Evolutionary conservation across 2,329 filamentous ascomycete genomes (phyloP).

Genomic region (Pseudocercospora cruenta): DNA sequence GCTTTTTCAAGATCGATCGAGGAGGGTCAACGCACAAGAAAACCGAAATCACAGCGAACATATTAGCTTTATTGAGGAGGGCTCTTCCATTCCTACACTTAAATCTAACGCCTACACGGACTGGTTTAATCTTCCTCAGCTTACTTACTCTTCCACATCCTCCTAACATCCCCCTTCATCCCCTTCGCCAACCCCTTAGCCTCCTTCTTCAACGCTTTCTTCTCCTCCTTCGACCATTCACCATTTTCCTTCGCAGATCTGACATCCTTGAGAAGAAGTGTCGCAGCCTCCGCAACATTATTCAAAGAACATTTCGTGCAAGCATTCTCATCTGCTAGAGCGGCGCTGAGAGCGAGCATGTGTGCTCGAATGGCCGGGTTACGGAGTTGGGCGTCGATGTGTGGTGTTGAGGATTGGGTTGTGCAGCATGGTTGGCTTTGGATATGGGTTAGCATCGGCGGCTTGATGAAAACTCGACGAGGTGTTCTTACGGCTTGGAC

Average conservation of each 20-base stretch:
- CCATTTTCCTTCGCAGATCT: slow-evolving; percentile 7
- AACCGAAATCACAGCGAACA: too few species aligned
- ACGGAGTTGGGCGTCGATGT: slow-evolving; percentile 6
- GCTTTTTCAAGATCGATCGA: too few species aligned
- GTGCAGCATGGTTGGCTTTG: neutral
- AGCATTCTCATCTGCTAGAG: slow-evolving; percentile 2
- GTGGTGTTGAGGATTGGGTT: slow-evolving; percentile 8
- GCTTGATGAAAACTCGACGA: too few species aligned
- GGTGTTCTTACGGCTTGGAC: too few species aligned
- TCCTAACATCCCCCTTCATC: slow-evolving; percentile 13
- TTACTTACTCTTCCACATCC: slow-evolving; percentile 5
- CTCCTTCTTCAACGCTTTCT: slow-evolving; percentile 17
- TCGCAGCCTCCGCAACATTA: neutral
- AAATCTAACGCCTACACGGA: too few species aligned
- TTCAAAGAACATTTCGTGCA: slow-evolving; percentile 13
- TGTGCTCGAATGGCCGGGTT: neutral
- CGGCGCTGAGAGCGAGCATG: slow-evolving; percentile 18
- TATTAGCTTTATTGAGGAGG: too few species aligned
- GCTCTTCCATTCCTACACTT: too few species aligned
- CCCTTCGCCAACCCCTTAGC: slow-evolving; percentile 13
- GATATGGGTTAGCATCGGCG: neutral
- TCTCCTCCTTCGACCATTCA: slow-evolving; percentile 8
- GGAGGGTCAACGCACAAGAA: too few species aligned
- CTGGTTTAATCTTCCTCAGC: too few species aligned
- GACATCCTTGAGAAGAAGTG: slow-evolving; percentile 2